Conservation (phyloP, 139 green algal genomes). For the Monoraphidium neglectum region DNA sequence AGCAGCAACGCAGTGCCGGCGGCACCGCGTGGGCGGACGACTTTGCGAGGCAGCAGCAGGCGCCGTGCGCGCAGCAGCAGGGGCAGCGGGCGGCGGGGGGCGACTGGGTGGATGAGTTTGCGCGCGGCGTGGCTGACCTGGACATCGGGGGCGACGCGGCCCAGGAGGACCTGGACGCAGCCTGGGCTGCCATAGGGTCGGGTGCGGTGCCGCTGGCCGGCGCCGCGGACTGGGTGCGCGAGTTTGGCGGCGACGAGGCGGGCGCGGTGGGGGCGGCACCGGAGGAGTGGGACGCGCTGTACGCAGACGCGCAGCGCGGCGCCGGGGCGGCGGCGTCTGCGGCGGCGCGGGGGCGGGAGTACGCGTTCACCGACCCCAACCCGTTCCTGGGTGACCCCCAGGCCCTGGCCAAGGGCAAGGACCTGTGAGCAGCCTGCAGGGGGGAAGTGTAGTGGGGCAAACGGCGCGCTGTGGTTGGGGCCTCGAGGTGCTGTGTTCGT, state of each 20-base stretch:
- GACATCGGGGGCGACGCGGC: slow-evolving; percentile 35
- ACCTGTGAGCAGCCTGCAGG: no score
- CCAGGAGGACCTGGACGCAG: slow-evolving; percentile 39
- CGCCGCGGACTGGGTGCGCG: slow-evolving; percentile 42
- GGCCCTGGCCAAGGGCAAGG: slow-evolving; percentile 71
- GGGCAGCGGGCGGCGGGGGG: not conserved
- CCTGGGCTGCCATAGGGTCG: slow-evolving; percentile 33
- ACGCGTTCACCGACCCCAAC: slow-evolving; percentile 85
- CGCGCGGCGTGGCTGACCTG: slow-evolving; percentile 38
- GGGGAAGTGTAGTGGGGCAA: no score
- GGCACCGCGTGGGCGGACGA: not conserved
- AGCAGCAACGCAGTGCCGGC: slow-evolving; percentile 21
- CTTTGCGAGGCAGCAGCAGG: slow-evolving; percentile 15
- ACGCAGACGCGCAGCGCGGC: slow-evolving; percentile 3
- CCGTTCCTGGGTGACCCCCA: slow-evolving; percentile 85
- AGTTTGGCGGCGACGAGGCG: slow-evolving; percentile 43
- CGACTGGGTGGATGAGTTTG: slow-evolving; percentile 77
- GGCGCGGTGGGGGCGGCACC: slow-evolving; percentile 4
- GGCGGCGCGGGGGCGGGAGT: slow-evolving; percentile 45
- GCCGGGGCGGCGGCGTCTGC: no score
- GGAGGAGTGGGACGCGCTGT: slow-evolving; percentile 63
- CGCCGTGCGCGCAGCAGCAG: no score
- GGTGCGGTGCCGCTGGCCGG: slow-evolving; percentile 15
- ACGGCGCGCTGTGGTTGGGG: no score
- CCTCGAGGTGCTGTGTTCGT: no score